Evolutionary conservation across 768 basidiomycete species (phyloP), one percentile per base, ranked within the genome.

Genomic region (Lenzites betulinus): DNA sequence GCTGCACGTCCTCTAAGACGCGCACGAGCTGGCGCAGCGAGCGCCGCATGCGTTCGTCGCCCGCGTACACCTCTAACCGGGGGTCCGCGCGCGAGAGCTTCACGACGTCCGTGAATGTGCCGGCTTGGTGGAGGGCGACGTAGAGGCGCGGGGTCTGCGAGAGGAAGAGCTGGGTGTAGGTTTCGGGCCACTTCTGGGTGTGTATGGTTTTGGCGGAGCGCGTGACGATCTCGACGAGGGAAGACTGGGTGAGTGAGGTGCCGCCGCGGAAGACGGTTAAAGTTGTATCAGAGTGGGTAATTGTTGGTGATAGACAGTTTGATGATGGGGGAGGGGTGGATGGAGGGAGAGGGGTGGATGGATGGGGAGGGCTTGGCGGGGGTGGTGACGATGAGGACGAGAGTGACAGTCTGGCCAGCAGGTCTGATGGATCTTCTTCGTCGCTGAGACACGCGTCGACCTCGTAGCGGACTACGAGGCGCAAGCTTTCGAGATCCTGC

Each of bases 141-240:
- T 81, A 84, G 59, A 84, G 77, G 62, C 82, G 79, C 0, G 78
- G 73, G 0, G 86, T 90, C 67, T 88, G 87, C 7, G 90, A 88
- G 59, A 91, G 78, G 69, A 81, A 86, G 16, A 90, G 71, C 66
- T 90, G 89, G 0, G 83, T 82, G 69, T 84, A 89, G 1, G 76
- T 74, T 13, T 88, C 85, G 36, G 69, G 74, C 87, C 87, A 89
- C 63, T 85, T 75, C 52, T 57, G 54, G 1, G 28, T 6, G 49
- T 15, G 11, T 11, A 7, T 50, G 16, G 22, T 20, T 50, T 30
- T 64, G 23, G 43, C 7, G 18, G 68, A 61, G 47, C 65, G 63
- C n/a, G 72, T 71, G 33, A 63, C 64, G 16, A 73, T 48, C 52
- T 73, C 71, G n/a, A 71, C 57, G n/a, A 79, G 36, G 44, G 70